phyloP scores from a whole-genome alignment of 2,329 filamentous ascomycete genomes.

The Fusarium citri region DNA sequence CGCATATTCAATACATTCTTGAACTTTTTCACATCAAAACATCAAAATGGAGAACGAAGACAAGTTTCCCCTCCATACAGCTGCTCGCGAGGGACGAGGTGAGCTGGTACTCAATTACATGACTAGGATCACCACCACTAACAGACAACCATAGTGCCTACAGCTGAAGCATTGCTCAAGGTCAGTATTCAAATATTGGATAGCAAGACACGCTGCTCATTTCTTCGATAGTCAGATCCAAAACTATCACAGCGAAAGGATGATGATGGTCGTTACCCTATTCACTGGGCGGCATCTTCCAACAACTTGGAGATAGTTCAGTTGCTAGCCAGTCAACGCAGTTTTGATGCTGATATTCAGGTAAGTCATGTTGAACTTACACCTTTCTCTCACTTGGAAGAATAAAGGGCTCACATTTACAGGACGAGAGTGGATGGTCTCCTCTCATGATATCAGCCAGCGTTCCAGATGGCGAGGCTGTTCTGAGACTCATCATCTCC shows the following conservation, averaged over 20 bases:
- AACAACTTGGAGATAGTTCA: slow-evolving; percentile 81
- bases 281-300: slow-evolving; percentile 94
- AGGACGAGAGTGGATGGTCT: slow-evolving; percentile 86
- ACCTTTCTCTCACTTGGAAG: not conserved
- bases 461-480: slow-evolving; percentile 75
- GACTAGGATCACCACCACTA: slow-evolving; percentile 12
- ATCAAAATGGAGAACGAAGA: slow-evolving; percentile 54
- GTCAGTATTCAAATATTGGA: slow-evolving; percentile 11
- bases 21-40: not conserved
- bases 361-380: slow-evolving; percentile 55
- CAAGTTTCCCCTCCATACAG: slow-evolving; percentile 88
- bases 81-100: slow-evolving; percentile 87
- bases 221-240: slow-evolving; percentile 73
- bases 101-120: slow-evolving; percentile 48
- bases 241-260: slow-evolving; percentile 80
- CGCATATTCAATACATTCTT: not conserved
- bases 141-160: slow-evolving; percentile 61
- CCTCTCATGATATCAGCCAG: slow-evolving; percentile 85
- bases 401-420: not conserved
- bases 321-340: slow-evolving; percentile 74
- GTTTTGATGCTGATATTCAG: slow-evolving; percentile 86
- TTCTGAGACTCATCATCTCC: slow-evolving; percentile 74
- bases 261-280: slow-evolving; percentile 86
- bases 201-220: not conserved
- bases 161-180: slow-evolving; percentile 72